Evolutionary conservation across 345 rosid genomes (phyloP).

Genomic region (Lepidium sativum): DNA sequence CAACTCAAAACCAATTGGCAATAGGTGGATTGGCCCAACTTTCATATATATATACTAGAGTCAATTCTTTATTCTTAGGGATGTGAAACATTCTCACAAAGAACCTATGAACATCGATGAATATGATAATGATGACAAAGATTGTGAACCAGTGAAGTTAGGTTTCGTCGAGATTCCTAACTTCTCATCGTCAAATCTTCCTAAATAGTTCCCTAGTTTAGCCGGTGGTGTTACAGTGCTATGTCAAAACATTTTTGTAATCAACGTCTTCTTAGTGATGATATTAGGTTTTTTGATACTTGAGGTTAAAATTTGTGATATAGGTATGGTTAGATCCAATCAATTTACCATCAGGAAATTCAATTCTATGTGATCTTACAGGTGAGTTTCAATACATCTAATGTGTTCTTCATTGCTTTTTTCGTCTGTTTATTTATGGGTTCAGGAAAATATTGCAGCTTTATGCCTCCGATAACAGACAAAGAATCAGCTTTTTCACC

Average conservation of each 20-base stretch:
- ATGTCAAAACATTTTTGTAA: not conserved
- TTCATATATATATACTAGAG: no score
- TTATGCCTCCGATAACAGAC: slow-evolving; percentile 62
- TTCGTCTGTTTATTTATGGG: not conserved
- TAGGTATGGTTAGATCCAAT: slow-evolving; percentile 91
- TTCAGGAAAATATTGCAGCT: slow-evolving; percentile 33
- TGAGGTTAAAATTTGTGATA: not conserved
- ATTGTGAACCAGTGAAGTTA: slow-evolving; percentile 45
- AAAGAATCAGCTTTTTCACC: slow-evolving; percentile 53
- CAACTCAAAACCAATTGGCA: no score
- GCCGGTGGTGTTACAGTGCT: slow-evolving; percentile 81
- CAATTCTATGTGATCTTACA: slow-evolving; percentile 61
- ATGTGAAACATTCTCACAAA: no score
- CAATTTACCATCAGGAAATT: slow-evolving; percentile 63
- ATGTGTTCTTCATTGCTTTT: not conserved
- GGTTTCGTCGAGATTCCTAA: slow-evolving; percentile 68
- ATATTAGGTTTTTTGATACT: not conserved
- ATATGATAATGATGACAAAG: slow-evolving; percentile 39
- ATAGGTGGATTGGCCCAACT: no score
- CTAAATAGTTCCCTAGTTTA: slow-evolving; percentile 73
- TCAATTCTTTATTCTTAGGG: no score
- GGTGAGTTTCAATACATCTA: slow-evolving; percentile 30
- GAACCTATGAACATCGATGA: slow-evolving; percentile 18
- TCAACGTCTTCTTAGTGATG: not conserved
- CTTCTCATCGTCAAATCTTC: slow-evolving; percentile 49